phyloP scores from a whole-genome alignment of 2,329 filamentous ascomycete genomes.

The Pestalotiopsis sp. region DNA sequence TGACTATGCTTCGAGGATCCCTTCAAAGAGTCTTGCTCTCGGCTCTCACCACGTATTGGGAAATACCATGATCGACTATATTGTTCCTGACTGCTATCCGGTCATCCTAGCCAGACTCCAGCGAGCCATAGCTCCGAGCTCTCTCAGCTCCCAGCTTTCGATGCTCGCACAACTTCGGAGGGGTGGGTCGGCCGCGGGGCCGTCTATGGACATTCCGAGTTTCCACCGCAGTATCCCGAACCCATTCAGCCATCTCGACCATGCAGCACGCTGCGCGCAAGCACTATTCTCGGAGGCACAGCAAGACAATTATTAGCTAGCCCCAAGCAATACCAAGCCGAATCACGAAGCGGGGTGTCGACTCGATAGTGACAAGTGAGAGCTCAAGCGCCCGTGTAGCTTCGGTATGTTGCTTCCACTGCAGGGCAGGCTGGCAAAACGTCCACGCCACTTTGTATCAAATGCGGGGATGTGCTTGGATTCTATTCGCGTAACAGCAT shows the following conservation, averaged over 20 bases:
- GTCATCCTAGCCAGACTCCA: background rate
- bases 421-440: background rate
- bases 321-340: background rate
- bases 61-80: background rate
- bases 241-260: background rate
- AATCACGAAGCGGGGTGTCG: conserved; percentile 4
- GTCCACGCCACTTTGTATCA: conserved; percentile 2
- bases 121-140: background rate
- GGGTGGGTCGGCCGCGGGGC: background rate
- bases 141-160: background rate
- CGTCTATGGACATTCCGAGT: background rate
- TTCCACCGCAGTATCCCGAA: conserved; percentile 4
- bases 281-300: background rate
- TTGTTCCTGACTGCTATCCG: background rate
- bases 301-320: background rate
- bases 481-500: conserved; percentile 8
- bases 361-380: background rate
- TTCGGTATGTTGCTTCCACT: background rate
- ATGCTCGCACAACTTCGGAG: background rate
- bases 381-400: background rate
- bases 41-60: background rate
- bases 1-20: background rate
- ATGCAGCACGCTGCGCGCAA: background rate
- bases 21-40: background rate
- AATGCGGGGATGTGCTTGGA: conserved; percentile 7